Evolutionary conservation across 2,329 filamentous ascomycete species (phyloP), one percentile per base, ranked within the genome.

Genomic region (Zasmidium cellare): DNA sequence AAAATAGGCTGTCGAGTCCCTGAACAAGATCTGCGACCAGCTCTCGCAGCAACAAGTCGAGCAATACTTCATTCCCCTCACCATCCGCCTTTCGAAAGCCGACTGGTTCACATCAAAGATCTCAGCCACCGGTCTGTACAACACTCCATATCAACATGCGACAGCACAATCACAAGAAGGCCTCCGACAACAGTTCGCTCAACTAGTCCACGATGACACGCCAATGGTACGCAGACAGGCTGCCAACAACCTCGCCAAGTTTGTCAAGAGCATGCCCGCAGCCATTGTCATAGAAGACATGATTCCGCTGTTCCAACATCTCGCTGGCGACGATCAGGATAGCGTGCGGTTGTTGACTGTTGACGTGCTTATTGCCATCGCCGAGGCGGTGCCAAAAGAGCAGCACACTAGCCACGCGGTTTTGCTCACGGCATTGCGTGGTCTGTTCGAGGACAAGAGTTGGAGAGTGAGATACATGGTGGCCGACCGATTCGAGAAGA

Each of bases 91-190:
- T 61, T 96, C 94, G 65, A 99, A 97, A 84, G 94, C 94, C 78
- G 94, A 99, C 79, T 99, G 94, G 94, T 99, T 99, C 78, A 99
- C 94, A 57, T 97, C 94, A 65, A 99, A 97, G 80, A 94, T 99
- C 65, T 99, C 94, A 28, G 94, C 93, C 62, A 96, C 93, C 65
- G 94, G 94, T 63, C 88, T 99, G 63, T 99, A 93, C 81, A 94
- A 90, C 74, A 86, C 87, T 50, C 93, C 94, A 65, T 99, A 99
- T 82, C 89, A 87, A 71, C 96, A 96, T 81, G 91, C 94, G 59
- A 89, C 91, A 55, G 84, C 88, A 52, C 83, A 87, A n/a, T 86
- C 92, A 66, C 94, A 99, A 79, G 91, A 96, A 79, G 88, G 88
- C 69, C 87, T 99, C 59, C 86, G 94, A 72, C 88, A 93, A 76